Conservation (phyloP, 2,329 filamentous ascomycete species). For the Microsporum ferrugineum region DNA sequence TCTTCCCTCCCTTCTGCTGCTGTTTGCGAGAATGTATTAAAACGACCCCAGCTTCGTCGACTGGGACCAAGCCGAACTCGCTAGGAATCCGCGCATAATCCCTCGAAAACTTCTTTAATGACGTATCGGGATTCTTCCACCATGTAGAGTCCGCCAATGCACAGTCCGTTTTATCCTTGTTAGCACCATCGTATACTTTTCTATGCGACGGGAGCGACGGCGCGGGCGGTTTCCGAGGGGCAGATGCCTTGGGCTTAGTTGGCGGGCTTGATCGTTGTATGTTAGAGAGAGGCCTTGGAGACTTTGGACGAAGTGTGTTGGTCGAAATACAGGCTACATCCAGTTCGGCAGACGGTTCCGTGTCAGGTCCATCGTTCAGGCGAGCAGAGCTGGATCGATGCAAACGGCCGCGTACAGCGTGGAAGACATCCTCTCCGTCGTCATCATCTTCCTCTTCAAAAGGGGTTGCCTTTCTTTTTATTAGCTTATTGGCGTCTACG, state of each 20-base stretch:
- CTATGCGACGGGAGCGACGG: background rate
- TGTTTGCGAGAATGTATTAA: background rate
- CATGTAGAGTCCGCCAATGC: constrained; percentile 12
- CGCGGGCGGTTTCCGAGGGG: background rate
- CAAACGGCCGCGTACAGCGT: background rate
- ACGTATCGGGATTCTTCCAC: constrained; percentile 28
- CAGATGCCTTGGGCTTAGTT: background rate
- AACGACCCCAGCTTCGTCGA: constrained; percentile 27
- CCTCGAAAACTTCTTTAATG: constrained; percentile 29
- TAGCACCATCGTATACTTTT: background rate
- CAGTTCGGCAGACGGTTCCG: background rate
- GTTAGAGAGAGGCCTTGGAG: background rate
- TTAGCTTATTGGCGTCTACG: background rate
- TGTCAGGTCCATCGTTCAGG: background rate
- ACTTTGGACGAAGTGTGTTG: background rate
- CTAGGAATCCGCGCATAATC: constrained; percentile 23
- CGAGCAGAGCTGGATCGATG: background rate
- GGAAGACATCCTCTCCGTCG: background rate
- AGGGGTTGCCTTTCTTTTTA: background rate
- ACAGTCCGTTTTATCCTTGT: background rate
- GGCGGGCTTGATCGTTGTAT: background rate
- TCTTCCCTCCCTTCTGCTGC: background rate
- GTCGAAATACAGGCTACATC: background rate
- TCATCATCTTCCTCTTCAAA: background rate
- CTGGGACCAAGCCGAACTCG: constrained; percentile 22